These are phyloP conservation scores for Hevea brasiliensis DNA, from an alignment of 345 rosid species.

Conservation along the genomic window DNA sequence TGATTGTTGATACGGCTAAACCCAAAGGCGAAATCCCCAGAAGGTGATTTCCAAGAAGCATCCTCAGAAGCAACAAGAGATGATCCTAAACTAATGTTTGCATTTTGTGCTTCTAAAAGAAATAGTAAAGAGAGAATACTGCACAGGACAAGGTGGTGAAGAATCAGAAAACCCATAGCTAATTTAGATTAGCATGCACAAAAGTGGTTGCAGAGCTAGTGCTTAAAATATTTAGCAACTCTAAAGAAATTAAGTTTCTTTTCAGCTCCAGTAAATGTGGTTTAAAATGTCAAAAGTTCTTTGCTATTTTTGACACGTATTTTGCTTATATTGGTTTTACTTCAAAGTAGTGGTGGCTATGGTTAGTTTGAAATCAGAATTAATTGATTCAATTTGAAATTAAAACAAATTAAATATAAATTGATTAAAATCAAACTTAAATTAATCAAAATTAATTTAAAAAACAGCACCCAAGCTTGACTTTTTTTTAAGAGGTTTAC, in stretches of 20 bases:
- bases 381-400: too few species aligned
- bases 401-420: too few species aligned
- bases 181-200: not conserved
- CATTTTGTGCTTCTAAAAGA: not conserved
- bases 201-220: not conserved
- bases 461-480: not conserved
- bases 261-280: not conserved
- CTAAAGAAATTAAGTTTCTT: not conserved
- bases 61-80: not conserved
- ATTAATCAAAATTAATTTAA: too few species aligned
- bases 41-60: constrained; percentile 6
- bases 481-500: not conserved
- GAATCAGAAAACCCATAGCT: not conserved
- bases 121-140: not conserved
- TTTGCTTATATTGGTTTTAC: not conserved
- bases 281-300: not conserved
- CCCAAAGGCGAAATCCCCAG: constrained; percentile 5
- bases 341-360: too few species aligned
- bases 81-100: not conserved
- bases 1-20: not conserved
- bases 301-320: not conserved
- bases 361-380: too few species aligned
- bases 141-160: not conserved
- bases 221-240: not conserved
- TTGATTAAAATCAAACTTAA: too few species aligned